A percentile compares a stretch with the other conserved stretches of the same genome.
Conservation (phyloP, 257 asterid species). For the Solanum peruvianum region DNA sequence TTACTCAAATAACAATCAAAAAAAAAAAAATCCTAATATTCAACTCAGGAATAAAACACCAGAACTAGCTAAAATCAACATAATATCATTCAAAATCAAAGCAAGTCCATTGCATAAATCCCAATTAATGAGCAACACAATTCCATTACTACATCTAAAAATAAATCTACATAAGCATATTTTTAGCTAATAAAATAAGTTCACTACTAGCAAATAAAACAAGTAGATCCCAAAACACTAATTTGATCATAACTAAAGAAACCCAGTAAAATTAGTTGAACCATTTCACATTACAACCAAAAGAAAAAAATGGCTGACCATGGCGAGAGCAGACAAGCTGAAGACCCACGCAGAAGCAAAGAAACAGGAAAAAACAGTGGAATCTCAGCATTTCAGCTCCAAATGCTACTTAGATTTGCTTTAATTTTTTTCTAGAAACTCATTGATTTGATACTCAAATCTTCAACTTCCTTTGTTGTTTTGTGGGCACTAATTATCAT, state of each 20-base stretch:
- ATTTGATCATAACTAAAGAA: background rate
- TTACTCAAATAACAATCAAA: background rate
- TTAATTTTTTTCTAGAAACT: background rate
- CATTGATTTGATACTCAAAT: background rate
- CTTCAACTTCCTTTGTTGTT: background rate
- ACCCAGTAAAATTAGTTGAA: background rate
- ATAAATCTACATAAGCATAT: background rate
- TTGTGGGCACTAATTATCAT: background rate
- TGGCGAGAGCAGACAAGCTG: slow-evolving; percentile 7
- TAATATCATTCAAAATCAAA: background rate
- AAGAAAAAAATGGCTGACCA: background rate
- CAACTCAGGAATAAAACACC: background rate
- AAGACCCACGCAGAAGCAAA: slow-evolving; percentile 25
- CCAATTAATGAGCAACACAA: background rate
- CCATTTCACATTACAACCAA: background rate
- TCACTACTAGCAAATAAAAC: background rate
- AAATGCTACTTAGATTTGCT: slow-evolving; percentile 21
- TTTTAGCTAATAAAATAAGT: background rate
- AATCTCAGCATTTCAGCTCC: slow-evolving; percentile 15
- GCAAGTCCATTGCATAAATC: background rate
- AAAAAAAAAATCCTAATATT: background rate
- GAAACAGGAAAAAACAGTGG: slow-evolving; percentile 15
- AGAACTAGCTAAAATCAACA: background rate
- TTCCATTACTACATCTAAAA: background rate
- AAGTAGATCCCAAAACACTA: background rate